Evolutionary conservation across 768 basidiomycete genomes (phyloP).

Genomic region (Leccinum imitatum): DNA sequence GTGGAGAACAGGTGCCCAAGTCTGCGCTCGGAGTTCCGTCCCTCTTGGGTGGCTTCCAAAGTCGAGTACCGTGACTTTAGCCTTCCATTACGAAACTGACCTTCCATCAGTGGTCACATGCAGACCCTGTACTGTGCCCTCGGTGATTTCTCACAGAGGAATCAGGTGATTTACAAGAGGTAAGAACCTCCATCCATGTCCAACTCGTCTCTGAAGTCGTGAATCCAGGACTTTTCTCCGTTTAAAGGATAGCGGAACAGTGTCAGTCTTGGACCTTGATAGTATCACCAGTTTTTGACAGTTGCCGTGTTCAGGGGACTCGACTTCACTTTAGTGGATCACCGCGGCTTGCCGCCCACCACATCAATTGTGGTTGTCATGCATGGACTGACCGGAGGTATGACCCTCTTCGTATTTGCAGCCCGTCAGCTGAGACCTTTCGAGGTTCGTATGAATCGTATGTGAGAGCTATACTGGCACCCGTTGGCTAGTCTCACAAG

Average conservation of each 20-base stretch:
- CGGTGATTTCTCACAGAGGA: background rate
- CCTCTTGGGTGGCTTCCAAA: slow-evolving; percentile 35
- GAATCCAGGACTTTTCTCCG: background rate
- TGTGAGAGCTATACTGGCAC: slow-evolving; percentile 77
- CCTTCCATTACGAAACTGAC: slow-evolving; percentile 11
- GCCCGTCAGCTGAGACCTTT: slow-evolving; percentile 8
- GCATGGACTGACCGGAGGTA: slow-evolving; percentile 36
- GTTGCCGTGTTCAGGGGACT: slow-evolving; percentile 25
- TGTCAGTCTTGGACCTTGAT: slow-evolving; percentile 13
- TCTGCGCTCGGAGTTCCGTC: slow-evolving; percentile 26
- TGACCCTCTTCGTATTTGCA: background rate
- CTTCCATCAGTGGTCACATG: slow-evolving; percentile 29
- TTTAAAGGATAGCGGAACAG: slow-evolving; percentile 33
- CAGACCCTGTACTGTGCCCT: slow-evolving; percentile 33
- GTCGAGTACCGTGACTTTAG: slow-evolving; percentile 11
- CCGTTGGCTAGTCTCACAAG: slow-evolving; percentile 63
- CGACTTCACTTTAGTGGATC: slow-evolving; percentile 32
- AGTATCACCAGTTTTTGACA: background rate
- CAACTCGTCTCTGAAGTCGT: too few relatives aligned
- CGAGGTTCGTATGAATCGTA: slow-evolving; percentile 88
- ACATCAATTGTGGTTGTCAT: slow-evolving; percentile 34
- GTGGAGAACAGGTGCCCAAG: slow-evolving; percentile 33
- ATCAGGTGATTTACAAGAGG: slow-evolving; percentile 29
- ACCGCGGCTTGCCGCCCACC: slow-evolving; percentile 17
- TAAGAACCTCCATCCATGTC: slow-evolving; percentile 2